Base-by-base conservation (phyloP, 768 basidiomycete species). In the Suillus ampliporus region DNA sequence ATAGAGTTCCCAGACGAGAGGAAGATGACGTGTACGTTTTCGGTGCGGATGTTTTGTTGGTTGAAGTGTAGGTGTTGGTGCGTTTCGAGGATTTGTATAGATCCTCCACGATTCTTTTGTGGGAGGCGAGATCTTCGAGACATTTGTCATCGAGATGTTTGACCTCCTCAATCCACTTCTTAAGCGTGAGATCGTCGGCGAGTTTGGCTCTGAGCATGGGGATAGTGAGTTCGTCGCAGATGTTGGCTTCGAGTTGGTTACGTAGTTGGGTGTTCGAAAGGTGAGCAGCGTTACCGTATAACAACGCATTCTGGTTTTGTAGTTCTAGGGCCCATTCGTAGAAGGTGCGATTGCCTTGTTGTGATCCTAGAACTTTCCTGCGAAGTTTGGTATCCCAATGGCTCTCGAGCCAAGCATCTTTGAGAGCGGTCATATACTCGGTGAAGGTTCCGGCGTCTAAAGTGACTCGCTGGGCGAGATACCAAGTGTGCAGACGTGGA, bases 241-340 rank as follows among this genome's bases (percentile, higher is more conserved):
- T 63, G 28, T 62, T 51, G 4, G 70, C 64, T 35, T 70, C 64
- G 8, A 71, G 61, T 23, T 65, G 67, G 23, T 57, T 47, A 11
- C 59, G 51, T 2, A 73, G 59, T 6, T 21, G 26, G 1, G 21
- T 43, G 2, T 68, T 47, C 5, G 21, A 28, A 1, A 71, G 60
- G 51, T 69, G 64, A 0, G 63, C 65, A 2, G 60, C 6, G 0
- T 61, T 69, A 11, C 57, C 61, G 1, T 23, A 31, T 2, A 71
- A 60, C 2, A 74, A 41, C 13, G 52, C 31, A 37, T 76, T 74
- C 2, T 60, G 35, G 5, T 41, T 60, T 2, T 64, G 58, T 11
- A 68, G 9, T 11, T 67, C 54, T 9, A 57, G 40, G 0, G 63
- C 62, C 61, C 58, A 75, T 21, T 65, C 62, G 8, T 50, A 31